Evolutionary conservation across 768 basidiomycete genomes (phyloP).

Genomic region (Punctularia strigosozonata): DNA sequence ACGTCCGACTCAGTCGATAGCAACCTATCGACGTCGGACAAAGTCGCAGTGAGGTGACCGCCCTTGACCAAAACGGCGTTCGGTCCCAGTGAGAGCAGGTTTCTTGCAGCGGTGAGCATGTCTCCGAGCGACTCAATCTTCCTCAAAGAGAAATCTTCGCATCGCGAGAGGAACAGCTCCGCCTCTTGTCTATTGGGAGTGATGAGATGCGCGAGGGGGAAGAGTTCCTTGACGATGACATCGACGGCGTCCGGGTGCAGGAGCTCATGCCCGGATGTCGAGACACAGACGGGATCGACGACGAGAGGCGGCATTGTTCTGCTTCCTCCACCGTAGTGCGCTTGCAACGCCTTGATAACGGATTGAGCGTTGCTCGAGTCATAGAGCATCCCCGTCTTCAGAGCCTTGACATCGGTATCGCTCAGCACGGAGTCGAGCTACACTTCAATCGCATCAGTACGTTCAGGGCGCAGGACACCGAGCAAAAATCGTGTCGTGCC

Average conservation of each 20-base stretch:
- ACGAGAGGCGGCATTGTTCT: conserved; percentile 41
- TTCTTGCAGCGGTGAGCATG: conserved; percentile 46
- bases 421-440: conserved; percentile 61
- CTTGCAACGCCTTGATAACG: conserved; percentile 38
- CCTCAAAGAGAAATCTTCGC: conserved; percentile 8
- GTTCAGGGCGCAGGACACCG: not conserved
- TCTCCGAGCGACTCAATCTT: conserved; percentile 37
- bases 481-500: conserved; percentile 26
- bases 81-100: conserved; percentile 35
- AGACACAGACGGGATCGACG: conserved; percentile 86
- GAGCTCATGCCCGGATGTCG: conserved; percentile 78
- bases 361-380: conserved; percentile 39
- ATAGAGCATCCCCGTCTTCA: conserved; percentile 90
- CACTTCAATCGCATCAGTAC: not conserved
- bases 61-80: conserved; percentile 72
- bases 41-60: conserved; percentile 50
- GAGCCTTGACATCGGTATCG: conserved; percentile 58
- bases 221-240: conserved; percentile 44
- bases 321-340: conserved; percentile 19
- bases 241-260: conserved; percentile 55
- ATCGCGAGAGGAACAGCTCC: conserved; percentile 45
- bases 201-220: conserved; percentile 60
- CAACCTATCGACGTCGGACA: conserved; percentile 31
- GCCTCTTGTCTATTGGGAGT: conserved; percentile 85
- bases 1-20: conserved; percentile 18